Base-by-base conservation (phyloP, 2,329 filamentous ascomycete species). In the Alternaria novae-zelandiae region DNA sequence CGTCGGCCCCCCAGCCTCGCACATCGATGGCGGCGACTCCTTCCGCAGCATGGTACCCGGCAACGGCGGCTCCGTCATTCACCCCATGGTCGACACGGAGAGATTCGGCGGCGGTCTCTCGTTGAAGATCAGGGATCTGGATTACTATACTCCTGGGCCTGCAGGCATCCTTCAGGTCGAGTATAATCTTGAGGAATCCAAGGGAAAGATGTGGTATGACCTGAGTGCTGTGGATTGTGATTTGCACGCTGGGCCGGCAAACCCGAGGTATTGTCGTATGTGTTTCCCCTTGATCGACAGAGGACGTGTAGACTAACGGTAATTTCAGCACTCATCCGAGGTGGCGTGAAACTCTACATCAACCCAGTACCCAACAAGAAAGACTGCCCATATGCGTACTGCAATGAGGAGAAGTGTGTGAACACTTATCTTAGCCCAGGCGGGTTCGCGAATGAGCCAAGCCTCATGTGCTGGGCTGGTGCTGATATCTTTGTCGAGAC, bases 111-210 rank as follows among this genome's bases (percentile, higher is more conserved):
- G 65, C 12, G 71, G 72, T 6, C 59, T 71, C 4, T 51, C 63
- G 6, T 43, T 76, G 51, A 76, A 74, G 44, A 64, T 75, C 13
- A 67, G 73, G 25, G 72, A 74, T 43, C n/a, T 66, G 4, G 68
- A 70, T 3, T 17, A 55, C 43, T 73, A 74, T 21, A 25, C 54
- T 3, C 41, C 54, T 7, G 64, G 59, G 2, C 69, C 71, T 3
- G 66, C 65, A 4, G 71, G 72, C 3, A 74, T 74, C 51, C 51
- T 74, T 2, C 72, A 75, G 45, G 56, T 70, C 2, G 72, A 75
- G 53, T 74, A 74, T 59, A 49, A 71, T 32, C 47, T 70, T 7
- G 59, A 69, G 26, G 47, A 58, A 6, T 44, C 20, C 11, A 59
- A 15, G 10, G 51, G 62, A n/a, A 26, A 20, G 3, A 15, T 72